A percentile compares a stretch with the other conserved stretches of the same genome.
These are phyloP conservation scores for Kurtzmaniella fragi DNA, from an alignment of 805 yeast genomes.

Conservation along the genomic window DNA sequence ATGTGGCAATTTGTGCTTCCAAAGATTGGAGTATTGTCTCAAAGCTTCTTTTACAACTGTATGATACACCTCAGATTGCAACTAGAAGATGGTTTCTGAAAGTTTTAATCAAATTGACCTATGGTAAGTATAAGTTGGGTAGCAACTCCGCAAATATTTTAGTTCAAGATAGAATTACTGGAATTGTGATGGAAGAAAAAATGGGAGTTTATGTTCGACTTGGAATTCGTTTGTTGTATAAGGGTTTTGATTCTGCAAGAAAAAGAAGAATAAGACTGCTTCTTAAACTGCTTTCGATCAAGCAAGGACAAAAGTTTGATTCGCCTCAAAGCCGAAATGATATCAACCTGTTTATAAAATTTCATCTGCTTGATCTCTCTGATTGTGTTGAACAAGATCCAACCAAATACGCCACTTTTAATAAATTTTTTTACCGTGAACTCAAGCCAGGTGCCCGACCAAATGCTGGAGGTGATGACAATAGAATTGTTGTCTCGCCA, in stretches of 20 bases:
- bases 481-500: conserved; percentile 58
- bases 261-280: conserved; percentile 54
- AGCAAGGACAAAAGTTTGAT: conserved; percentile 85
- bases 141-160: conserved; percentile 86
- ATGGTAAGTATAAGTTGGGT: conserved; percentile 83
- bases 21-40: conserved; percentile 70
- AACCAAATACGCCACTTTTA: conserved; percentile 60
- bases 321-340: conserved; percentile 57
- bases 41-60: conserved; percentile 58
- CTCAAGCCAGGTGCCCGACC: conserved; percentile 68
- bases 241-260: conserved; percentile 63
- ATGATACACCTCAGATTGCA: conserved; percentile 77
- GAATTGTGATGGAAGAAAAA: conserved; percentile 86
- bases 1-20: conserved; percentile 80
- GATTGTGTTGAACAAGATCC: conserved; percentile 56
- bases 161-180: conserved; percentile 88
- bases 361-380: conserved; percentile 71
- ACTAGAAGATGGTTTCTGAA: conserved; percentile 86
- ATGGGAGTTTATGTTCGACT: conserved; percentile 84
- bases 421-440: conserved; percentile 83
- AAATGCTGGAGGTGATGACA: conserved; percentile 51
- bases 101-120: conserved; percentile 74
- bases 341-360: conserved; percentile 73
- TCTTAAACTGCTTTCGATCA: conserved; percentile 60
- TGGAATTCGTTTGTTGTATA: conserved; percentile 80